Evolutionary conservation across 163 green algal genomes (phyloP).

Genomic region (Prototheca wickerhamii): DNA sequence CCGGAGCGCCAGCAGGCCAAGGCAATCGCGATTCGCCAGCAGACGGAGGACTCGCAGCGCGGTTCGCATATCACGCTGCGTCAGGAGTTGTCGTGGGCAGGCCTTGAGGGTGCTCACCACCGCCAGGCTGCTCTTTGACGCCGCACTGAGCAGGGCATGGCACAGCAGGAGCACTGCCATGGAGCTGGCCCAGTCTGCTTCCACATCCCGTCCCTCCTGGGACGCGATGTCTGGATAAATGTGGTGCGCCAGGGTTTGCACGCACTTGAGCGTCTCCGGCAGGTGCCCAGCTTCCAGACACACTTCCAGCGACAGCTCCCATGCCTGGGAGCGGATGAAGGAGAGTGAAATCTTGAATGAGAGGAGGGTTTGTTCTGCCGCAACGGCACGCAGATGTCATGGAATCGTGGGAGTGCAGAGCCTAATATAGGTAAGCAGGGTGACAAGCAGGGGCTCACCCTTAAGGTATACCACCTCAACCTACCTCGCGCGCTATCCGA

Average conservation of each 20-base stretch:
- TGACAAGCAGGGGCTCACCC: not conserved
- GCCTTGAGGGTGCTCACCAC: not conserved
- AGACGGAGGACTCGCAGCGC: not conserved
- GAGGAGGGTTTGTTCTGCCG: not conserved
- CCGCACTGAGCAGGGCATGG: not conserved
- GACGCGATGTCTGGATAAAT: slow-evolving; percentile 14
- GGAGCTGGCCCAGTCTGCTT: not conserved
- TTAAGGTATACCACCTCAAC: not conserved
- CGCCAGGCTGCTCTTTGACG: not conserved
- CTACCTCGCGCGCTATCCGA: slow-evolving; percentile 10
- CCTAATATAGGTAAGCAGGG: not conserved
- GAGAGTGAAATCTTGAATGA: no score
- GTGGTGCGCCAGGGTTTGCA: slow-evolving; percentile 14
- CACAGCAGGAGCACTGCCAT: not conserved
- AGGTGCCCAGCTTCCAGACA: slow-evolving; percentile 18
- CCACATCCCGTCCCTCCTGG: not conserved
- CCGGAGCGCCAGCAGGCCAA: not conserved
- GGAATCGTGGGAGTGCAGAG: not conserved
- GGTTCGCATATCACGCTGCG: not conserved
- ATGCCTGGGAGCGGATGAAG: slow-evolving; percentile 22
- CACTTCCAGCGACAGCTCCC: slow-evolving; percentile 35
- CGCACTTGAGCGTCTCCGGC: slow-evolving; percentile 30
- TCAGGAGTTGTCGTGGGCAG: not conserved
- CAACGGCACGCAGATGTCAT: not conserved
- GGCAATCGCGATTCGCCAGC: not conserved